Evolutionary conservation across 1,284 basidiomycete genomes (phyloP).

Genomic region (Austropuccinia psidii): DNA sequence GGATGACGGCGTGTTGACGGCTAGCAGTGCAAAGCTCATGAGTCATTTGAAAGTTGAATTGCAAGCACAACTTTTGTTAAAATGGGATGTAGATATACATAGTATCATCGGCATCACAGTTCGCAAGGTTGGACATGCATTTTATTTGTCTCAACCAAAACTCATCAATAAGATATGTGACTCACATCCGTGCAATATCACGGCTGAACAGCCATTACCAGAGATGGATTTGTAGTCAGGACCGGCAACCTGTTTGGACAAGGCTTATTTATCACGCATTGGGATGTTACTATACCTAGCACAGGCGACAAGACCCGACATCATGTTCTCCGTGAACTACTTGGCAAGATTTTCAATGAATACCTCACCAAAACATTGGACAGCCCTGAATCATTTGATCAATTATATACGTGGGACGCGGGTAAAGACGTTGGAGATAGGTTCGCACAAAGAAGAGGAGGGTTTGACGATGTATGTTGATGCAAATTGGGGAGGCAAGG

Average conservation of each 20-base stretch:
- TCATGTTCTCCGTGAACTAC: background rate
- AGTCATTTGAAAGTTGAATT: background rate
- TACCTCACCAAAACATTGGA: background rate
- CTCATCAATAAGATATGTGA: background rate
- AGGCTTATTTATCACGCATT: no score
- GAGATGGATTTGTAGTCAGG: background rate
- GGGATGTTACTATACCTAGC: background rate
- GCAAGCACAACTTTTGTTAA: background rate
- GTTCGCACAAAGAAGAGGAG: background rate
- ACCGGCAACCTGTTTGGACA: no score
- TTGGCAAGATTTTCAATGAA: background rate
- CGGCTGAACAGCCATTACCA: background rate
- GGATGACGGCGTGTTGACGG: background rate
- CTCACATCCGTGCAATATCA: background rate
- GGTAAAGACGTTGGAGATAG: background rate
- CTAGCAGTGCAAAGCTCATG: background rate
- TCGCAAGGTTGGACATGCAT: background rate
- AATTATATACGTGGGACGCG: background rate
- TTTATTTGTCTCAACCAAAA: background rate
- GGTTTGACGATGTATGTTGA: no score
- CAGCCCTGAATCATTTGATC: background rate
- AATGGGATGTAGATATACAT: background rate
- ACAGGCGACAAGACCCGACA: constrained; percentile 4
- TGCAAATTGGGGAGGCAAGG: background rate
- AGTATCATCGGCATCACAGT: background rate